Base-by-base conservation (phyloP, 1,139 yeast species). In the Debaryomycetaceae sp. region DNA sequence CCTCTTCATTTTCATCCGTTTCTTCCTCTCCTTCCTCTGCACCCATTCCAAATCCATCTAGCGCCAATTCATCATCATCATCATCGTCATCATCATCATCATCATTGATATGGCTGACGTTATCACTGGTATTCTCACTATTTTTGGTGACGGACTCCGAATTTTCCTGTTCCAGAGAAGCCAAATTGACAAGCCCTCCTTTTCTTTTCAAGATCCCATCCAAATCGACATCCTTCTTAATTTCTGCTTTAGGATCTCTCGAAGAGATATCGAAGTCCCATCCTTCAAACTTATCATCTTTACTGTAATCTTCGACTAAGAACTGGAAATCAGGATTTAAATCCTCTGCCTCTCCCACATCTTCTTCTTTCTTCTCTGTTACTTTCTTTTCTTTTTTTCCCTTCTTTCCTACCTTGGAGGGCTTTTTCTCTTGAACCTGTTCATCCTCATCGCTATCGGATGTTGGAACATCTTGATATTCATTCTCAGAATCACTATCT, bases 121-220 rank as follows among this genome's bases (percentile, higher is more conserved):
- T 63, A n/a, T 60, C 66, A 3, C 53, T 57, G 6, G 49, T 58
- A 4, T 55, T 58, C 7, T 55, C 62, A 8, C 57, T 64, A 5
- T 53, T 60, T n/a, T 58, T 66, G 34, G 61, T 69, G 4, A 57
- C 64, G 5, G 57, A 66, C 3, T 57, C 63, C 3, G 52, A 62
- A 8, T 63, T 68, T 13, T 60, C 66, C 5, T 58, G 65, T 14
- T 67, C 70, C 5, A 59, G 49, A 23, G 65, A 72, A 5, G 79
- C 81, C 53, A 81, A 62, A 45, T 78, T 76, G 24, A 83, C 76
- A 45, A 85, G 69, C 40, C 90, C 91, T 64, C 93, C 91, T 56
- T 84, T 85, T 64, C 91, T 78, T 68, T 85, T 81, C 55, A 90
- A 85, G 46, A 90, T 90, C 24, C 83, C 83, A 58, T 90, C 97